Percentiles rank a stretch among this genome's conserved stretches.
Evolutionary conservation across 345 rosid species (phyloP).

Genomic region (Eucalyptus microcorys): DNA sequence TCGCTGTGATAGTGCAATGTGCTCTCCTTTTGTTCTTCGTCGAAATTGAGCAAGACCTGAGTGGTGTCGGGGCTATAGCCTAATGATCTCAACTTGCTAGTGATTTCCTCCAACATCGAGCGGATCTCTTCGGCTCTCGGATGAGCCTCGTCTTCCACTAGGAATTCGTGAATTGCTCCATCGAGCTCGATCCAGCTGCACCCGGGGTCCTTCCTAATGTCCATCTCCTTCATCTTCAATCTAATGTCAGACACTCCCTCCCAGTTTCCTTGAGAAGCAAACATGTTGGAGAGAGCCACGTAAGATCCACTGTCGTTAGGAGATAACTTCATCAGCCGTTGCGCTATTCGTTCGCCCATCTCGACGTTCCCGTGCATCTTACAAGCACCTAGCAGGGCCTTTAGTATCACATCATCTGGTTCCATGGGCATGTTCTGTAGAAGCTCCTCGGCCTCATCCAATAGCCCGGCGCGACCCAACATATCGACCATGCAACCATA

Average conservation of each 20-base stretch:
- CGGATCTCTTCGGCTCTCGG: conserved; percentile 33
- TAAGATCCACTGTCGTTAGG: conserved; percentile 70
- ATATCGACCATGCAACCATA: conserved; percentile 74
- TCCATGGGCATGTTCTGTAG: conserved; percentile 41
- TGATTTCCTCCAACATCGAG: conserved; percentile 38
- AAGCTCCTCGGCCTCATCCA: conserved; percentile 55
- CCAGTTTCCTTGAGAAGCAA: conserved; percentile 52
- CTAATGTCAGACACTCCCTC: conserved; percentile 48
- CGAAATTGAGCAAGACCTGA: conserved; percentile 41
- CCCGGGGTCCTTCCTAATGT: conserved; percentile 64
- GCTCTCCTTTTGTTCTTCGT: conserved; percentile 42
- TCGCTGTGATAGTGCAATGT: conserved; percentile 52
- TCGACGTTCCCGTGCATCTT: conserved; percentile 42
- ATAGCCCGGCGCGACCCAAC: conserved; percentile 43
- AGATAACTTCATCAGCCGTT: conserved; percentile 30
- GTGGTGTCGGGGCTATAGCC: conserved; percentile 47
- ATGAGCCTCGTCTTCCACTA: conserved; percentile 59
- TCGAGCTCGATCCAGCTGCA: conserved; percentile 62
- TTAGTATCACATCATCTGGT: conserved; percentile 57
- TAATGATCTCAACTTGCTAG: conserved; percentile 13
- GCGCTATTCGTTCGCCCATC: conserved; percentile 47
- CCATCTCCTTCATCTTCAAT: conserved; percentile 53
- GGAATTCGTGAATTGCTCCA: conserved; percentile 48
- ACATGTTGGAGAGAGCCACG: conserved; percentile 54
- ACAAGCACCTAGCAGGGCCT: conserved; percentile 59